A percentile compares a stretch with the other conserved stretches of the same genome.
These are phyloP conservation scores for Funneliformis caledonium DNA, from an alignment of 371 early-diverging fungal genomes.

Conservation along the genomic window DNA sequence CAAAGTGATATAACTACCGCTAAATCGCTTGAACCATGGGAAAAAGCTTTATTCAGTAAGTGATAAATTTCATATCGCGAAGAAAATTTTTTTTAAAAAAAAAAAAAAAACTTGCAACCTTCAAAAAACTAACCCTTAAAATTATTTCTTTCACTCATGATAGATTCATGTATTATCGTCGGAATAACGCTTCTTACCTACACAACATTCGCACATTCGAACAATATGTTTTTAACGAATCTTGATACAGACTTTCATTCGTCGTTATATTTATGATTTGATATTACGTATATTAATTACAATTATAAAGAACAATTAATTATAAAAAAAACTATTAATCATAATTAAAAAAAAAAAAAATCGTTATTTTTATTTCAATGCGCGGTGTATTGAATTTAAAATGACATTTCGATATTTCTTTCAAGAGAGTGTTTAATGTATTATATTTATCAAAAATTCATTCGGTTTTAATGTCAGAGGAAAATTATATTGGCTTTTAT, in stretches of 20 bases:
- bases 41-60: constrained; percentile 13
- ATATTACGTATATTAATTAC: not conserved
- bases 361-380: too few relatives aligned
- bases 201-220: not conserved
- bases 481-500: too few relatives aligned
- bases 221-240: not conserved
- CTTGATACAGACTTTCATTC: not conserved
- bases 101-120: too few relatives aligned
- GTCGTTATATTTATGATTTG: not conserved
- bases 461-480: too few relatives aligned
- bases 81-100: not conserved
- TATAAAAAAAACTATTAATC: too few relatives aligned
- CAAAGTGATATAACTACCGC: not conserved
- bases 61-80: not conserved
- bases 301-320: not conserved
- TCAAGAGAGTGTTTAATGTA: too few relatives aligned
- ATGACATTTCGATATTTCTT: too few relatives aligned
- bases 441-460: too few relatives aligned
- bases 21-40: constrained; percentile 6
- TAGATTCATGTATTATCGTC: constrained; percentile 3
- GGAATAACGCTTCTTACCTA: not conserved
- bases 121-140: not conserved
- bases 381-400: too few relatives aligned
- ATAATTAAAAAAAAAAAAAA: too few relatives aligned
- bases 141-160: not conserved